Evolutionary conservation across 2,329 filamentous ascomycete species (phyloP), one percentile per base, ranked within the genome.

Genomic region (Chaetothyriales sp.): DNA sequence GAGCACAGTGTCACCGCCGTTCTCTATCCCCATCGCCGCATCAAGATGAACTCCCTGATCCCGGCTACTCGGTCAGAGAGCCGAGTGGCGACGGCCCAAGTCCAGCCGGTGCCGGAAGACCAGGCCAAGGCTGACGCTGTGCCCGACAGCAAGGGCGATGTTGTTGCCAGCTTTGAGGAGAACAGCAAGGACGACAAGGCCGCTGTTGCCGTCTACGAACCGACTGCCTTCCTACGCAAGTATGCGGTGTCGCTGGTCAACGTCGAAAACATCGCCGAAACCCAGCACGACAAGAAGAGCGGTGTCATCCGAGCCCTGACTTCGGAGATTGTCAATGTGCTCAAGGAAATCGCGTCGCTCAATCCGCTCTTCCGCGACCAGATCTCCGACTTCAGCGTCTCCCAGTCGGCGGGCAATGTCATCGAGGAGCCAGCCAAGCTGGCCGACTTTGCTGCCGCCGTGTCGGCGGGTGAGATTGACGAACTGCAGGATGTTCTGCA

Each of bases 261-360:
- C 61, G 89, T 97, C 43, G 89, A 97, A 56, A 98, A 98, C 62
- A 75, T 98, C 50, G 75, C 76, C 0, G 92, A 98, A 63, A 85
- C 95, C 63, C 83, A 89, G 0, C 86, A 86, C 65, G 92, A 97
- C 66, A 84, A 88, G 64, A 94, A 90, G 69, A 92, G 85, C 63
- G 83, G 84, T 18, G 82, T 92, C 33, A 89, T 97, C 54, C 83
- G 88, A 51, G 92, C 92, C 10, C 82, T 98, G 46, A 92, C 90
- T 48, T 95, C 90, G 63, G 94, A 98, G 71, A 97, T 98, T 56
- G 89, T 98, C 65, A 97, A 95, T 66, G 92, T 95, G 0, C 97
- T 95, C 75, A 97, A 95, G 71, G 89, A 97, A 66, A 88, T 98
- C 50, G 90, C 90, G 8, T 85, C 82, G 45, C 81, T 95, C 69